Conservation (phyloP, 768 basidiomycete genomes). For the Gymnopilus junonius region DNA sequence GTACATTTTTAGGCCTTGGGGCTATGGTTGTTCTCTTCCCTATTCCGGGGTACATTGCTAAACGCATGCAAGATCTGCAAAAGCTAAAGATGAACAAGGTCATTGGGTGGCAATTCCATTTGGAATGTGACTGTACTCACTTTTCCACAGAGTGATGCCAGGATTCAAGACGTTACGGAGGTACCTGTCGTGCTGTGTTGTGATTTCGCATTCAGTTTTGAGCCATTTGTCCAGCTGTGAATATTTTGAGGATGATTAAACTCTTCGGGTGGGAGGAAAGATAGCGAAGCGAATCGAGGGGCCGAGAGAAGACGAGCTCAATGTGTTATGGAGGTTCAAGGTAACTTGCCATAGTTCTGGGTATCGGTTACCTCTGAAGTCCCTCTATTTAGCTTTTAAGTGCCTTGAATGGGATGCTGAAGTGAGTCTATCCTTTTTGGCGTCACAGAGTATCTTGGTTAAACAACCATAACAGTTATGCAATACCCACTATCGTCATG, state of each 20-base stretch:
- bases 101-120: background rate
- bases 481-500: slow-evolving; percentile 63
- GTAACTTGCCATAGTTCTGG: slow-evolving; percentile 34
- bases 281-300: slow-evolving; percentile 55
- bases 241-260: slow-evolving; percentile 69
- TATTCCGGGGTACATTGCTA: slow-evolving; percentile 59
- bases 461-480: background rate
- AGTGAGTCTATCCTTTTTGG: slow-evolving; percentile 3
- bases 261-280: slow-evolving; percentile 71
- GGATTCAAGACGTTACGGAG: slow-evolving; percentile 67
- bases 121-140: background rate
- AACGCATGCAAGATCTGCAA: slow-evolving; percentile 51
- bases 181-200: slow-evolving; percentile 18
- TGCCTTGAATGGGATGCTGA: slow-evolving; percentile 5
- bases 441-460: background rate
- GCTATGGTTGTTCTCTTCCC: slow-evolving; percentile 58
- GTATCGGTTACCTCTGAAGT: slow-evolving; percentile 36
- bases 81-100: slow-evolving; percentile 52
- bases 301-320: slow-evolving; percentile 66
- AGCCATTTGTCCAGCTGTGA: slow-evolving; percentile 36
- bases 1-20: slow-evolving; percentile 61
- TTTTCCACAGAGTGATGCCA: slow-evolving; percentile 47
- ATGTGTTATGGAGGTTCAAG: slow-evolving; percentile 55
- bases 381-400: slow-evolving; percentile 12
- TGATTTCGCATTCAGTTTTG: background rate